A percentile compares a stretch with the other conserved stretches of the same genome.
phyloP scores from a whole-genome alignment of 257 asterid species.

The Osmanthus fragrans region DNA sequence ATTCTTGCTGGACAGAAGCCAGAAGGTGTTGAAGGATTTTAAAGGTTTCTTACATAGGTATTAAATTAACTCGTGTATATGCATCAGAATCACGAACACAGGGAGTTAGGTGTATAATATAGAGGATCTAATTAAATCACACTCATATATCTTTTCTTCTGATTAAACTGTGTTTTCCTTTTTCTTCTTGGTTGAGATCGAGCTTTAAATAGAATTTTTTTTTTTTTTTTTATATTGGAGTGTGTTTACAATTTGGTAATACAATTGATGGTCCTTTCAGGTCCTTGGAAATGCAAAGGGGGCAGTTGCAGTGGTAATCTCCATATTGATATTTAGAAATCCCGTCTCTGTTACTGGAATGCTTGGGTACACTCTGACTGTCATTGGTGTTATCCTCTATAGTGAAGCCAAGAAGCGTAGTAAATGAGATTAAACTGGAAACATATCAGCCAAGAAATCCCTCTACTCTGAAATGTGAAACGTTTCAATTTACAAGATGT shows the following conservation, averaged over 20 bases:
- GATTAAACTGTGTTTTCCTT: not conserved
- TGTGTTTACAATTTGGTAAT: not conserved
- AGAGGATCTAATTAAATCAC: not conserved
- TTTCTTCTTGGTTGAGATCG: not conserved
- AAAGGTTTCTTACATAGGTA: not conserved
- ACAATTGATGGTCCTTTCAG: not conserved
- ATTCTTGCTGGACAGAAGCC: not conserved
- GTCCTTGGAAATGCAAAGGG: slow-evolving; percentile 35
- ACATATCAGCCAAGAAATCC: not conserved
- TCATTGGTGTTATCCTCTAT: slow-evolving; percentile 31
- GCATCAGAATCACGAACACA: not conserved
- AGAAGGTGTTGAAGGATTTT: not conserved
- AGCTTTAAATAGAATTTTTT: not conserved
- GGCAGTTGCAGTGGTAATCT: slow-evolving; percentile 34
- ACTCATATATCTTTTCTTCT: not conserved
- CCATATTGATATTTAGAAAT: slow-evolving; percentile 32
- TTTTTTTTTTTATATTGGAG: not conserved
- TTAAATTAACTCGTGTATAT: not conserved
- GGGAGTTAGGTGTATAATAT: not conserved
- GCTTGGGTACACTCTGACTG: slow-evolving; percentile 31
- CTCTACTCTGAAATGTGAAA: not conserved
- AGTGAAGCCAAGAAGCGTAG: slow-evolving; percentile 34
- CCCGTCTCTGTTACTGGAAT: slow-evolving; percentile 37
- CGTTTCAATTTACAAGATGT: not conserved
- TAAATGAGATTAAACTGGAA: slow-evolving; percentile 20